Evolutionary conservation across 1,284 basidiomycete genomes (phyloP).

Genomic region (Malassezia japonica): DNA sequence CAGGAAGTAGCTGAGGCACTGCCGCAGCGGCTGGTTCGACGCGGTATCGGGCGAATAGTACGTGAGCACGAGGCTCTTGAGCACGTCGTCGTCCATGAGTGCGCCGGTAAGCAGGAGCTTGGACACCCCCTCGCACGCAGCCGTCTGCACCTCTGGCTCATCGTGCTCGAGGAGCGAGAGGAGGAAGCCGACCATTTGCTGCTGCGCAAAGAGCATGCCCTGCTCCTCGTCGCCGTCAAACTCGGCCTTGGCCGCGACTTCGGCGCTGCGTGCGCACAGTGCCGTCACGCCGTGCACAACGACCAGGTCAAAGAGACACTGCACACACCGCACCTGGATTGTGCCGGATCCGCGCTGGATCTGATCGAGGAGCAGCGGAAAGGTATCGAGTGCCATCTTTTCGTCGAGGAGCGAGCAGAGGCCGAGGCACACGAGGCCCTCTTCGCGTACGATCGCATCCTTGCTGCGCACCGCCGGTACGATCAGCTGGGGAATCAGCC

Average conservation of each 20-base stretch:
- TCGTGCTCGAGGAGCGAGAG: constrained; percentile 58
- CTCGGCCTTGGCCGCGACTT: constrained; percentile 19
- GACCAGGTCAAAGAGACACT: constrained; percentile 80
- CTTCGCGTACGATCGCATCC: constrained; percentile 70
- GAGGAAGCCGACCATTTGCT: constrained; percentile 37
- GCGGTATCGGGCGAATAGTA: constrained; percentile 81
- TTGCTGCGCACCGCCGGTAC: constrained; percentile 81
- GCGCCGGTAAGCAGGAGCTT: constrained; percentile 79
- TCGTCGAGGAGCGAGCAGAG: constrained; percentile 80
- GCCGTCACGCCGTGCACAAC: constrained; percentile 78
- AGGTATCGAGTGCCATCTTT: constrained; percentile 81
- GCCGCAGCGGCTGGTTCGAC: constrained; percentile 74
- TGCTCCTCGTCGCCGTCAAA: constrained; percentile 15
- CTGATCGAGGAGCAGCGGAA: constrained; percentile 81
- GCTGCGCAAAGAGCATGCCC: constrained; percentile 23
- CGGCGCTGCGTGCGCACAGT: constrained; percentile 52
- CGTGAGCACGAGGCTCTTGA: constrained; percentile 66
- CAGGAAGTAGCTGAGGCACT: constrained; percentile 92
- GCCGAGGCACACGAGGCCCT: constrained; percentile 74
- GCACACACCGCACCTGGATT: constrained; percentile 69
- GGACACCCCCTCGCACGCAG: constrained; percentile 71
- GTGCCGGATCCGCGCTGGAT: constrained; percentile 66
- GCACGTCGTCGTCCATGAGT: constrained; percentile 50
- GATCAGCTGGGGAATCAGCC: constrained; percentile 77
- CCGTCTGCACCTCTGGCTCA: constrained; percentile 59